Conservation (phyloP, 371 early-diverging fungal species). For the Smittium culicis region DNA sequence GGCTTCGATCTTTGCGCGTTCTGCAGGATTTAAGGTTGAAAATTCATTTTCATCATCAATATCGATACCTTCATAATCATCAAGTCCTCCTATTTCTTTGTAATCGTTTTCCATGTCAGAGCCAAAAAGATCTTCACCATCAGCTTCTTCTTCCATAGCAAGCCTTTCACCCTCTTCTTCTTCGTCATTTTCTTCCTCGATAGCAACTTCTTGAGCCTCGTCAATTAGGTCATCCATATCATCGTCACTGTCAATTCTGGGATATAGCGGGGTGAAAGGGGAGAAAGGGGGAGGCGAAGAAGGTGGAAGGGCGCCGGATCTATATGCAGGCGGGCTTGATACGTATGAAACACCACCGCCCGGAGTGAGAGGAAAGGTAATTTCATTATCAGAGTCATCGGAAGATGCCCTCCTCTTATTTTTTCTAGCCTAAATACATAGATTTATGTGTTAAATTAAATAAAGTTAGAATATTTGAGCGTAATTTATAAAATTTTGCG, state of each 20-base stretch:
- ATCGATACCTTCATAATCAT: slow-evolving; percentile 60
- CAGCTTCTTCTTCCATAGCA: slow-evolving; percentile 40
- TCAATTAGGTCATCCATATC: slow-evolving; percentile 17
- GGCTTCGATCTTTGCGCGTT: slow-evolving; percentile 65
- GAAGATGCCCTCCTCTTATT: slow-evolving; percentile 29
- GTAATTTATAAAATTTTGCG: not conserved
- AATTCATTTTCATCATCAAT: slow-evolving; percentile 58
- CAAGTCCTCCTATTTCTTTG: slow-evolving; percentile 47
- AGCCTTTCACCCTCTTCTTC: slow-evolving; percentile 31
- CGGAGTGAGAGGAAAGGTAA: slow-evolving; percentile 26
- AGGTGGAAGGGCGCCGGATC: slow-evolving; percentile 21
- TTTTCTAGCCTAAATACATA: slow-evolving; percentile 9
- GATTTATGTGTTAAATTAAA: too few species aligned
- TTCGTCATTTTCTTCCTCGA: slow-evolving; percentile 15
- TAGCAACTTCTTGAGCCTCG: slow-evolving; percentile 1
- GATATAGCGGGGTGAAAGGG: slow-evolving; percentile 20
- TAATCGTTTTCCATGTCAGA: slow-evolving; percentile 69
- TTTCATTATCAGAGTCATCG: slow-evolving; percentile 20
- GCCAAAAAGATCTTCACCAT: slow-evolving; percentile 75
- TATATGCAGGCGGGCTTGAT: slow-evolving; percentile 24
- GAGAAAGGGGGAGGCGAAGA: slow-evolving; percentile 31
- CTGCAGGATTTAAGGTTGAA: slow-evolving; percentile 49
- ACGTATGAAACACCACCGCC: slow-evolving; percentile 30
- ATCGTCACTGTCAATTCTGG: slow-evolving; percentile 13
- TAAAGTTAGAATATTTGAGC: too few species aligned